Evolutionary conservation across 495 filamentous ascomycete species (phyloP).

Genomic region (Penicillium atrosanguineum): DNA sequence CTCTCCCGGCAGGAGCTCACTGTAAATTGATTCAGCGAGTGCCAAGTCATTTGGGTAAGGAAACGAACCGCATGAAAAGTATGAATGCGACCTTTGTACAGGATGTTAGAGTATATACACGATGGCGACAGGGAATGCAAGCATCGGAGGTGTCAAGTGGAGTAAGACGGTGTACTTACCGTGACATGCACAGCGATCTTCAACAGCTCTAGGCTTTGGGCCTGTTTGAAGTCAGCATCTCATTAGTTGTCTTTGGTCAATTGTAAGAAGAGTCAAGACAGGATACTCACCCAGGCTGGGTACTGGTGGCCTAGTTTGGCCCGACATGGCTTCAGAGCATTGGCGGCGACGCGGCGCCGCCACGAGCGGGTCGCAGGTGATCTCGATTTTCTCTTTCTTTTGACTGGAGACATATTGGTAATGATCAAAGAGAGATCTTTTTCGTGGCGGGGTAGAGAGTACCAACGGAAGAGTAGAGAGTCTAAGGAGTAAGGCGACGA

Average conservation of each 20-base stretch:
- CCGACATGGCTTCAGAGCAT: too few relatives aligned
- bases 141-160: not conserved
- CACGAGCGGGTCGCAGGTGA: too few relatives aligned
- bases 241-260: not conserved
- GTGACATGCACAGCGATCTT: conserved; percentile 47
- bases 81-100: conserved; percentile 25
- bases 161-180: conserved; percentile 18
- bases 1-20: conserved; percentile 31
- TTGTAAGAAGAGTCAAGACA: not conserved
- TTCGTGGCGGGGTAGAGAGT: too few relatives aligned
- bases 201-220: conserved; percentile 49
- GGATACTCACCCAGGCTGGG: not conserved
- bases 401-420: too few relatives aligned
- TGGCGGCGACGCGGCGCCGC: too few relatives aligned
- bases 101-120: not conserved
- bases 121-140: not conserved
- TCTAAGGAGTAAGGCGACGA: too few relatives aligned
- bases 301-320: too few relatives aligned
- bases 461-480: too few relatives aligned
- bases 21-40: conserved; percentile 7
- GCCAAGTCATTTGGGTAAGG: not conserved
- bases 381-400: too few relatives aligned
- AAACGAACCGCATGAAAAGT: conserved; percentile 32
- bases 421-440: too few relatives aligned
- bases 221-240: conserved; percentile 22